Evolutionary conservation across 371 early-diverging fungal species (phyloP), one percentile per base, ranked within the genome.

Genomic region (Mucor mucedo): DNA sequence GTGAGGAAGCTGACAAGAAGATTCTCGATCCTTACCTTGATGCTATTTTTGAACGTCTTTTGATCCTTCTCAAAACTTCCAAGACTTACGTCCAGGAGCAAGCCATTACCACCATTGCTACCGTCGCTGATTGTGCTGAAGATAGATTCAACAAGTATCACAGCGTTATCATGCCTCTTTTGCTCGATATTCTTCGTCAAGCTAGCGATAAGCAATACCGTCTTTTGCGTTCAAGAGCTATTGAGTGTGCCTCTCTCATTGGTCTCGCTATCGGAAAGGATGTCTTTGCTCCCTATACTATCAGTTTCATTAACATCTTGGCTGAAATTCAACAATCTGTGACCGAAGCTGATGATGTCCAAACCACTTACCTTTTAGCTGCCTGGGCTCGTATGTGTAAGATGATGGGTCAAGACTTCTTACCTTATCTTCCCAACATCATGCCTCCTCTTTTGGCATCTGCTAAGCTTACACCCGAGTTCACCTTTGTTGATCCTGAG

Each of bases 341-440:
- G 45, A 87, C 88, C 11, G 97, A 97, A 52, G 68, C 89, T 28
- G 97, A 97, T 74, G 98, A 98, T 74, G 91, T 95, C 16, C 94
- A 93, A 70, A 85, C 87, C 49, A 90, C 93, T 9, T 99, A 96
- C 77, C 82, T 99, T 60, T 84, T 95, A 68, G 89, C 93, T 53
- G 91, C 94, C 35, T 99, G 99, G 99, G 96, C 97, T 39, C 89
- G 99, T 60, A 81, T 98, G 71, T 97, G 98, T 86, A 93, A 91
- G 79, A 91, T 97, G 35, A 87, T 99, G 72, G 96, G 92, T 5
- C 83, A 84, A 27, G 96, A 98, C 59, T 99, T 99, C 85, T 87
- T 91, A 40, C 98, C 97, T 28, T 94, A 93, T 67, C 75, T 98
- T 65, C 86, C 88, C 32, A 83, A 92, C 64, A 96, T 98, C 41